Conservation (phyloP, 768 basidiomycete species). For the Rhodotorula kratochvilovae region DNA sequence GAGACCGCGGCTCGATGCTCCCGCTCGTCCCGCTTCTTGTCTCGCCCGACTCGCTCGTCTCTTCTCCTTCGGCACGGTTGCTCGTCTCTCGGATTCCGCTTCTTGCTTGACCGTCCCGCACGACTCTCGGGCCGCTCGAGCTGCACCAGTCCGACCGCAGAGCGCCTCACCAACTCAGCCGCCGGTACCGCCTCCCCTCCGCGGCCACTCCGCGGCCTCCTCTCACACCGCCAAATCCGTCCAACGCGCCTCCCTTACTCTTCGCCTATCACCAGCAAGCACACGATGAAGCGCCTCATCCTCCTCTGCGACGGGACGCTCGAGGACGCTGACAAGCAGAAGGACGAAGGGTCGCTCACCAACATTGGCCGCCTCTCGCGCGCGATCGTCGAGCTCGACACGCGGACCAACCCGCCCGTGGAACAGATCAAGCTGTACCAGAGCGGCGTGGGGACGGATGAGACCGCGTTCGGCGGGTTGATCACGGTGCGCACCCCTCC, state of each 20-base stretch:
- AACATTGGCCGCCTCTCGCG: constrained; percentile 13
- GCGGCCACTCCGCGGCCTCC: no score
- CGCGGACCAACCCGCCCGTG: neutral
- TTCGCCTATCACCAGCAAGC: neutral
- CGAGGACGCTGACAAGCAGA: constrained; percentile 17
- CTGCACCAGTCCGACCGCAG: no score
- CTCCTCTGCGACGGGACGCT: constrained; percentile 28
- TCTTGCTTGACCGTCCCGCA: no score
- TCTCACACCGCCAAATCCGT: no score
- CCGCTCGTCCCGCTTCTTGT: no score
- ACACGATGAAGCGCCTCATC: constrained; percentile 26
- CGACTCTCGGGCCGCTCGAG: no score
- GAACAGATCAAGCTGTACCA: constrained; percentile 32
- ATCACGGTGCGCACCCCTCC: constrained; percentile 8
- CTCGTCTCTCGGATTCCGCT: no score
- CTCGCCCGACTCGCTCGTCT: no score
- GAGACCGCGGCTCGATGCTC: no score
- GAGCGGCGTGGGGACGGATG: constrained; percentile 23
- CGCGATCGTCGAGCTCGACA: constrained; percentile 9
- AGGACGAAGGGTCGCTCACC: constrained; percentile 1
- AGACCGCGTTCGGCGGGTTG: neutral
- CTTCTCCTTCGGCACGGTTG: no score
- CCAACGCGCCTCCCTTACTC: neutral
- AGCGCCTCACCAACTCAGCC: no score
- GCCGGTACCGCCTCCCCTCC: no score